A percentile compares a stretch with the other conserved stretches of the same genome.
These are phyloP conservation scores for Hirsutella rhossiliensis DNA, from an alignment of 2,329 filamentous ascomycete genomes.

Conservation along the genomic window DNA sequence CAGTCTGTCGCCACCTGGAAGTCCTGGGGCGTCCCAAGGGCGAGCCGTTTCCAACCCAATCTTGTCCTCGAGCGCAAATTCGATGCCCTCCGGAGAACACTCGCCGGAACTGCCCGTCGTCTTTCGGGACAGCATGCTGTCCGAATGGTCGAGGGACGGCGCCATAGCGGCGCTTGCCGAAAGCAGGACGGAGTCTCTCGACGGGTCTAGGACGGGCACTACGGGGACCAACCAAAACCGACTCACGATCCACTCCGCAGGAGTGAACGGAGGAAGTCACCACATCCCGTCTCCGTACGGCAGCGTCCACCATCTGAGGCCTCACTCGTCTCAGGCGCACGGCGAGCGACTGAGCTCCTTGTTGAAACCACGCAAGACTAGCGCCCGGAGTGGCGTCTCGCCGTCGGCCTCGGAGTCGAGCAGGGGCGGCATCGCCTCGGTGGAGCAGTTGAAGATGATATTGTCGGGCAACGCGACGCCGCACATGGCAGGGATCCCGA, in stretches of 20 bases:
- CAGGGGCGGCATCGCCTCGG: slow-evolving; percentile 42
- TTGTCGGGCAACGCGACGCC: slow-evolving; percentile 37
- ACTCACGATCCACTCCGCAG: slow-evolving; percentile 40
- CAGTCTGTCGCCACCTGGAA: slow-evolving; percentile 51
- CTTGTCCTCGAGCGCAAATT: slow-evolving; percentile 34
- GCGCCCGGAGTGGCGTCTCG: slow-evolving; percentile 38
- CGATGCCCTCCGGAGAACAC: slow-evolving; percentile 26
- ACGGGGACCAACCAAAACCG: slow-evolving; percentile 38
- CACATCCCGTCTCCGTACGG: slow-evolving; percentile 33
- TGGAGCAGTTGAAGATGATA: slow-evolving; percentile 52
- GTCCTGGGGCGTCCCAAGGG: slow-evolving; percentile 57
- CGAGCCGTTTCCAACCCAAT: slow-evolving; percentile 52
- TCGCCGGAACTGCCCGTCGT: slow-evolving; percentile 47
- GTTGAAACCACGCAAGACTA: slow-evolving; percentile 39
- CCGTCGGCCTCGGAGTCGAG: slow-evolving; percentile 29
- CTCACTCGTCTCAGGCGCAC: slow-evolving; percentile 30
- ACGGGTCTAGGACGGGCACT: slow-evolving; percentile 59
- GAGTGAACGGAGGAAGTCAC: slow-evolving; percentile 26
- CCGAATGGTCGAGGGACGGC: slow-evolving; percentile 67
- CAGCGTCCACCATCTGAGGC: slow-evolving; percentile 37
- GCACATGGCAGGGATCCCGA: slow-evolving; percentile 23
- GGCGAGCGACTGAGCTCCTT: slow-evolving; percentile 20
- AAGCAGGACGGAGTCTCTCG: slow-evolving; percentile 62
- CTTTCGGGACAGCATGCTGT: slow-evolving; percentile 64
- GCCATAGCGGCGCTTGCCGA: slow-evolving; percentile 57